These are phyloP conservation scores for Corrigiola litoralis DNA, from an alignment of 179 eudicot genomes.

Conservation along the genomic window DNA sequence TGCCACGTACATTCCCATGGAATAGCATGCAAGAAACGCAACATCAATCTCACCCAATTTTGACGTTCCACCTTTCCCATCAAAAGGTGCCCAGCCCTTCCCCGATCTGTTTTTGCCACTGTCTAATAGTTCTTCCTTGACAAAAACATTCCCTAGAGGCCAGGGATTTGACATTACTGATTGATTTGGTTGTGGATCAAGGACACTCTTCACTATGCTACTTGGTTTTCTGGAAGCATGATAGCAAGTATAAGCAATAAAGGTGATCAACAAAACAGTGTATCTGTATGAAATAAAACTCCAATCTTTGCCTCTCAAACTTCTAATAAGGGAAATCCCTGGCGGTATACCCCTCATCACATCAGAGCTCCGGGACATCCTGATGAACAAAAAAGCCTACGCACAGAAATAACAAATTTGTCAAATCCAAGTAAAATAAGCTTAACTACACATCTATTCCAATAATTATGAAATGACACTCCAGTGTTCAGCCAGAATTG, in stretches of 20 bases:
- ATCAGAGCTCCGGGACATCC: constrained; percentile 32
- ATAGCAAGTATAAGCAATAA: constrained; percentile 76
- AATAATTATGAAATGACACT: neutral
- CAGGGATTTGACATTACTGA: constrained; percentile 32
- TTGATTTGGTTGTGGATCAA: constrained; percentile 51
- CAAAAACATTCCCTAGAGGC: constrained; percentile 69
- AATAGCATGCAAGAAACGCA: constrained; percentile 79
- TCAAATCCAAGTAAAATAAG: neutral
- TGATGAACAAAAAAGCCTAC: constrained; percentile 21
- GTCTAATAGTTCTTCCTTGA: constrained; percentile 25
- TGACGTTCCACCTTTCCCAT: constrained; percentile 60
- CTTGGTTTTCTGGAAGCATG: constrained; percentile 96
- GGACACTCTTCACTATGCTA: constrained; percentile 88
- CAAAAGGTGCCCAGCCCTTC: constrained; percentile 82
- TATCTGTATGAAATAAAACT: constrained; percentile 60
- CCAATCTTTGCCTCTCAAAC: constrained; percentile 71
- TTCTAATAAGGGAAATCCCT: constrained; percentile 58
- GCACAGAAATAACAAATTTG: neutral
- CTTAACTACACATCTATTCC: neutral
- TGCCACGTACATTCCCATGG: constrained; percentile 86
- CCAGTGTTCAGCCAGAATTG: no score
- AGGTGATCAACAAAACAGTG: constrained; percentile 64
- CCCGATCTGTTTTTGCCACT: constrained; percentile 1
- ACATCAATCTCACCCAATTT: constrained; percentile 87
- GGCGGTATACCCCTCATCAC: constrained; percentile 52